Evolutionary conservation across 495 filamentous ascomycete genomes (phyloP), one percentile per base, ranked within the genome.

Genomic region (Penicillium ucsense): DNA sequence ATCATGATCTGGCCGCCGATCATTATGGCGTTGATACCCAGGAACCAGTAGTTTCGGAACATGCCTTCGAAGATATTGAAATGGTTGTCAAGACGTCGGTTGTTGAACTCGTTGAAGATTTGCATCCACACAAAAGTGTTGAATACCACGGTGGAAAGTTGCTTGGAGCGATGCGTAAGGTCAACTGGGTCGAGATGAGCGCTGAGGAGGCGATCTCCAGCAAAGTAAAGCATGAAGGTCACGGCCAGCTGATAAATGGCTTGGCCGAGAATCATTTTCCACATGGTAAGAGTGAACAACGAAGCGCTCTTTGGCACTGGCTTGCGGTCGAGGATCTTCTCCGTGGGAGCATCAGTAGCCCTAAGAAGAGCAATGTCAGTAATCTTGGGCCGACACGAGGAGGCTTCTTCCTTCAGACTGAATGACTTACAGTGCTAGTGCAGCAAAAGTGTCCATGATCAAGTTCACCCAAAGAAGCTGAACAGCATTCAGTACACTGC

Each of bases 61-160:
- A 92, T 75, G 41, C 86, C 86, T 62, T 90, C 86, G 56, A 94
- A 88, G 39, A 94, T 89, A 67, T 94, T 94, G 71, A 91, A 80
- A 11, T 83, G 75, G 66, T 94, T 94, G 64, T 94, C 88, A 20
- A 94, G 72, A 27, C 88, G 85, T 40, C 88, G 86, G 65, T 89
- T 91, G 74, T 92, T 94, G 79, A 88, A 91, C 61, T 91, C 84
- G 64, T 94, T 94, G 72, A 94, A 94, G 52, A 94, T 90, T 51
- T 94, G 88, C 88, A 94, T 92, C 88, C 88, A 94, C 11, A 94
- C 88, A 44, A 94, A 94, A 4, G 86, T 87, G 69, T 95, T 95
- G 77, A 95, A 95, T 5, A 95, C 84, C 38, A 94, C 72, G 1
- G 85, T 88, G 38, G 77, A 65, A 41, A 90, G 70, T 52, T 85